phyloP scores from a whole-genome alignment of 1,284 basidiomycete genomes.

The Fomitopsis schrenkii region DNA sequence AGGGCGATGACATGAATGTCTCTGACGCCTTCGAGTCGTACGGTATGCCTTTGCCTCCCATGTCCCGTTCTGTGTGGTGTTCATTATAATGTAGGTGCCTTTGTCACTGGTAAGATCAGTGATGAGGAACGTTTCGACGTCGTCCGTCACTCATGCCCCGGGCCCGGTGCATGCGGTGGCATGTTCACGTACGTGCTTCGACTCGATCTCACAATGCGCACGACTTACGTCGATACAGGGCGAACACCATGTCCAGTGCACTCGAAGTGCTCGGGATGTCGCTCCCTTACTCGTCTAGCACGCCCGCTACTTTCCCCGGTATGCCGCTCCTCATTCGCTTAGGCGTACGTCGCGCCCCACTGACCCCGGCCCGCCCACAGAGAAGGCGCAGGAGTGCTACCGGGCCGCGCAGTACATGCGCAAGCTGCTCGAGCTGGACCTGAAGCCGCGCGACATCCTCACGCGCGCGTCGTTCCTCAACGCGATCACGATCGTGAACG shows the following conservation, averaged over 20 bases:
- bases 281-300: conserved; percentile 84
- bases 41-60: conserved; percentile 35
- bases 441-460: conserved; percentile 90
- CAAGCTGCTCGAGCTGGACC: conserved; percentile 77
- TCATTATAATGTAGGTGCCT: conserved; percentile 51
- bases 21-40: conserved; percentile 82
- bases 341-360: neutral
- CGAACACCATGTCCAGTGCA: conserved; percentile 87
- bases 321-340: conserved; percentile 11
- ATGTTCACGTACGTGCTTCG: conserved; percentile 67
- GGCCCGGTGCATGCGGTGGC: conserved; percentile 66
- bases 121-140: conserved; percentile 80
- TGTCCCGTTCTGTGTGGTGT: neutral
- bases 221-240: conserved; percentile 31
- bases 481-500: conserved; percentile 81
- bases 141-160: conserved; percentile 80
- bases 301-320: conserved; percentile 77
- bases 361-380: conserved; percentile 30
- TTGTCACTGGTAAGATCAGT: conserved; percentile 65
- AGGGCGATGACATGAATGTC: conserved; percentile 79
- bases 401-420: conserved; percentile 81
- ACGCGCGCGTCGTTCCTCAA: conserved; percentile 91
- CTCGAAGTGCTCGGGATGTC: conserved; percentile 93
- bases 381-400: conserved; percentile 84
- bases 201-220: neutral